phyloP scores from a whole-genome alignment of 345 rosid species.

The Syzygium aromaticum region DNA sequence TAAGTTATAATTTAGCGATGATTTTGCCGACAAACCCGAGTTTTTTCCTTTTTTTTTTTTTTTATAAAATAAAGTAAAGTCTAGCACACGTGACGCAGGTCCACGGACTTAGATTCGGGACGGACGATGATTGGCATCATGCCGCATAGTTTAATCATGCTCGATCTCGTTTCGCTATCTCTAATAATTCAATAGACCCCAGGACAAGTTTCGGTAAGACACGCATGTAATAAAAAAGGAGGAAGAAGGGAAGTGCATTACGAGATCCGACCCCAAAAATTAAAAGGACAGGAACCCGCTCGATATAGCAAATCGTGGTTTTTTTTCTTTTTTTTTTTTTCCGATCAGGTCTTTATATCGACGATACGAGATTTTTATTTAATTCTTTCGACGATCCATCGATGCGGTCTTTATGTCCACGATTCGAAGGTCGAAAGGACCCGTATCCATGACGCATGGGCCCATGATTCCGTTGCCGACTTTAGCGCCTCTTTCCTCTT shows the following conservation, averaged over 20 bases:
- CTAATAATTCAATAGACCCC: not conserved
- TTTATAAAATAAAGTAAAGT: not conserved
- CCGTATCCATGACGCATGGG: rapidly evolving
- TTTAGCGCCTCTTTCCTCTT: not conserved
- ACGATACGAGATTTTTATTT: not conserved
- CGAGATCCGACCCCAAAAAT: not conserved
- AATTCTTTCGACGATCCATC: too few species aligned
- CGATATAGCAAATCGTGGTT: not conserved
- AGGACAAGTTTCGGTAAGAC: not conserved
- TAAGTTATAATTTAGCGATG: not conserved
- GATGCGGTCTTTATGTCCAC: too few species aligned
- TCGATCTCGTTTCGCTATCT: not conserved
- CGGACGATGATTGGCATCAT: not conserved
- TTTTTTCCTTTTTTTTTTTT: too few species aligned
- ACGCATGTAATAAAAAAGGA: not conserved
- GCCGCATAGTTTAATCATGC: not conserved
- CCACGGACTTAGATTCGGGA: not conserved
- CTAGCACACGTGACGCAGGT: rapidly evolving
- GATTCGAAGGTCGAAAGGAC: not conserved
- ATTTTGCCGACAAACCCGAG: rapidly evolving
- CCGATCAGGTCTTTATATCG: too few species aligned
- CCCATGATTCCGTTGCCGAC: too few species aligned
- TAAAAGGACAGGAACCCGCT: not conserved
- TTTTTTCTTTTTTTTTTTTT: too few species aligned
- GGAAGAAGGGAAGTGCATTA: too few species aligned